These are phyloP conservation scores for Chondrostereum purpureum DNA, from an alignment of 1,284 basidiomycete species.

Conservation along the genomic window DNA sequence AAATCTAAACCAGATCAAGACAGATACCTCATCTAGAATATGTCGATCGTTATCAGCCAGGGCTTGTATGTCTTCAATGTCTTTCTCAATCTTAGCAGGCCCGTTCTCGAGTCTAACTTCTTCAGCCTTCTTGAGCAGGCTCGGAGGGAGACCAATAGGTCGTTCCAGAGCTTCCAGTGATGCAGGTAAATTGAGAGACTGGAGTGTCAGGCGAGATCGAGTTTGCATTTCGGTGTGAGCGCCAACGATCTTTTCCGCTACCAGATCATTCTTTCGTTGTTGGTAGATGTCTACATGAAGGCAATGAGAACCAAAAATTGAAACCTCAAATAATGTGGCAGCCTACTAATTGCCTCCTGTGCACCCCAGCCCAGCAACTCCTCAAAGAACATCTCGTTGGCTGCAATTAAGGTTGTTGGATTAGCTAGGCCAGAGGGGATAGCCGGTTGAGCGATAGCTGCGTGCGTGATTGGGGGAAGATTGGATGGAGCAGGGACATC, in stretches of 20 bases:
- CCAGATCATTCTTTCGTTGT: conserved; percentile 70
- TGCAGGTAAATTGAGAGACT: conserved; percentile 75
- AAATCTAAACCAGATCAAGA: conserved; percentile 1
- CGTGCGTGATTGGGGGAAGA: conserved; percentile 61
- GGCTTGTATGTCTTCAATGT: conserved; percentile 69
- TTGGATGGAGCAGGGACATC: conserved; percentile 73
- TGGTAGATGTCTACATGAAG: conserved; percentile 71
- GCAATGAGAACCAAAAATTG: conserved; percentile 3
- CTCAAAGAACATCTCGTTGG: conserved; percentile 61
- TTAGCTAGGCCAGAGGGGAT: conserved; percentile 60
- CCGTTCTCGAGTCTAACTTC: conserved; percentile 81
- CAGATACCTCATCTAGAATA: conserved; percentile 69
- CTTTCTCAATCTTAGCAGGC: conserved; percentile 60
- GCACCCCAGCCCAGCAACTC: conserved; percentile 86
- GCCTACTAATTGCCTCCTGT: conserved; percentile 79
- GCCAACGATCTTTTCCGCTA: conserved; percentile 65
- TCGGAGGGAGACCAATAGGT: conserved; percentile 84
- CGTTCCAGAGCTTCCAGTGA: conserved; percentile 85
- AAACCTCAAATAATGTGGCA: conserved; percentile 2
- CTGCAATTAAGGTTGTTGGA: conserved; percentile 44
- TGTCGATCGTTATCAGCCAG: conserved; percentile 59
- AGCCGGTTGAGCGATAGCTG: conserved; percentile 63
- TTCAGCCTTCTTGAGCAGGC: conserved; percentile 80
- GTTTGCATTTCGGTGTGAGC: conserved; percentile 65
- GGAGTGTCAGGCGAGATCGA: conserved; percentile 58